Conservation (phyloP, 805 yeast species). For the Sugiyamaella qingdaonensis region DNA sequence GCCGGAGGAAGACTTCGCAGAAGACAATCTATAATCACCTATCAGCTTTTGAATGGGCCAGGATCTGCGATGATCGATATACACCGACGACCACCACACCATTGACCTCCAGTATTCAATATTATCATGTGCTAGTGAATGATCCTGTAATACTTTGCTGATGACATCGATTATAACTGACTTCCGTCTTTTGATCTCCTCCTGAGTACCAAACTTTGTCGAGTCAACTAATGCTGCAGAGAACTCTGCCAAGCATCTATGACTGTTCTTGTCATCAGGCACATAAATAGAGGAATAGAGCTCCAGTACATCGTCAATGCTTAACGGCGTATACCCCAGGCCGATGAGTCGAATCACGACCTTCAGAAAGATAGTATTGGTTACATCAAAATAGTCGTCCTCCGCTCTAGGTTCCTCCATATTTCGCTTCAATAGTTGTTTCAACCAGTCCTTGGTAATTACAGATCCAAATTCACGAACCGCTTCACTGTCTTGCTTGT, state of each 20-base stretch:
- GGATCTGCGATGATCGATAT: constrained; percentile 54
- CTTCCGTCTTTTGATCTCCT: constrained; percentile 11
- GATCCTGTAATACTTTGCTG: constrained; percentile 21
- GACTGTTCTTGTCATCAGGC: constrained; percentile 67
- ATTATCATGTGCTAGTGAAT: constrained; percentile 70
- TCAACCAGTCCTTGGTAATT: constrained; percentile 58
- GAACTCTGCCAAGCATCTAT: constrained; percentile 70
- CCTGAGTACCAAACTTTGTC: constrained; percentile 11
- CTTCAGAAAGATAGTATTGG: constrained; percentile 55
- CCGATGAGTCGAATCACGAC: constrained; percentile 48
- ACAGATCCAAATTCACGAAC: constrained; percentile 42
- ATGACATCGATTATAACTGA: constrained; percentile 37
- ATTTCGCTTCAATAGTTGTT: constrained; percentile 45
- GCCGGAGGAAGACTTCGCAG: constrained; percentile 44
- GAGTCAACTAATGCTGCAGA: constrained; percentile 57
- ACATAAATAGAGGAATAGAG: constrained; percentile 50
- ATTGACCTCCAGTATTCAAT: constrained; percentile 70
- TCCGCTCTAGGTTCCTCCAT: constrained; percentile 53
- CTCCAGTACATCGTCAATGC: constrained; percentile 49
- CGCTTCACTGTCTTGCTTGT: constrained; percentile 38
- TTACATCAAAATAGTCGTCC: constrained; percentile 60
- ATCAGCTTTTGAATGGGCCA: constrained; percentile 48
- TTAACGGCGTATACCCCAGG: constrained; percentile 41
- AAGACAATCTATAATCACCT: constrained; percentile 41
- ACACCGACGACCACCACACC: constrained; percentile 68